Base-by-base conservation (phyloP, 2,329 filamentous ascomycete genomes). In the Trichophyton verrucosum region DNA sequence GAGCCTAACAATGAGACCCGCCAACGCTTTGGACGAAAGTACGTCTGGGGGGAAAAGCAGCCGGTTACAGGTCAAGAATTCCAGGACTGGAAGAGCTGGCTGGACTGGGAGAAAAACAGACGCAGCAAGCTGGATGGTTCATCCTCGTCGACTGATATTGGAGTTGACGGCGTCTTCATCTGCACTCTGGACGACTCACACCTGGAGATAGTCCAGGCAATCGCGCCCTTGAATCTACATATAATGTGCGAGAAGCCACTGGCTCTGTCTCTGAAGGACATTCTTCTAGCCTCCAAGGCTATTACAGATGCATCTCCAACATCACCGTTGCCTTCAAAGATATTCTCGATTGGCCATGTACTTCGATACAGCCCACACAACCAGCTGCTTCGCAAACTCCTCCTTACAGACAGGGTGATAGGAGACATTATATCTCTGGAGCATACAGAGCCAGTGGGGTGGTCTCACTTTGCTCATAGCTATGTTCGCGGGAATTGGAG, bases 221-320 rank as follows among this genome's bases (percentile, higher is more conserved):
- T 96, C 59, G 86, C 88, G 1, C 82, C 82, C 11, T 75, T 77
- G 70, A 82, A 78, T 1, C 76, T 96, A 56, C 91, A 96, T 72
- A 84, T 97, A 65, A 88, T 96, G 80, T 95, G 91, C 72, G 94
- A 99, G 78, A 99, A 99, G 75, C 94, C 94, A 1, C 76, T 99
- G 60, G 89, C 91, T 0, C 90, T 89, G 22, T 87, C 83, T 0
- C 76, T 97, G 30, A 73, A 80, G 17, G 90, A 94, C 67, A 96
- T 91, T 70, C 76, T 96, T 40, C 79, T 78, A 49, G 92, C 95
- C 68, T 89, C 70, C 62, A 71, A 65, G 51, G 67, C 71, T 0
- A 65, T 69, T 36, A 66, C 67, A n/a, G 65, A 65, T 5, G 65
- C 47, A n/a, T 62, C 62, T 5, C 60, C 57, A n/a, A 56, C 42